Base-by-base conservation (phyloP, 345 rosid genomes). In the Populus simonii region DNA sequence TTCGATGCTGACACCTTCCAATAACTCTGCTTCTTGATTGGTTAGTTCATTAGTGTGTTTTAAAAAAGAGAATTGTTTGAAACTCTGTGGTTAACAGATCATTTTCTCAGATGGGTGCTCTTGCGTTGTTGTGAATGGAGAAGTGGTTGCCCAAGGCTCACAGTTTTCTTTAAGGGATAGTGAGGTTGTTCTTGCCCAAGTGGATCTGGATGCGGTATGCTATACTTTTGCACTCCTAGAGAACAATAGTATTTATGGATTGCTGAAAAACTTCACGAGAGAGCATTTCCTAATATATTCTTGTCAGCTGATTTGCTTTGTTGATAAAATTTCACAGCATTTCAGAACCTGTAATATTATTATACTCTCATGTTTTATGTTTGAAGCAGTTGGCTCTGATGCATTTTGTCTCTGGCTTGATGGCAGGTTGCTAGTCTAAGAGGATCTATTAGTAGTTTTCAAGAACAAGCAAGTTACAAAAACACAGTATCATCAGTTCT, bases 151-250 rank as follows among this genome's bases (percentile, higher is more conserved):
- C 68, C 92, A 90, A 84, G 97, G 98, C 68, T 92, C 99, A 71
- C 99, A 96, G 75, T 96, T 96, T 82, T 93, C 98, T 2, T 77
- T 96, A 82, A 93, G 78, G 82, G 99, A 96, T 82, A 93, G 92
- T 57, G 99, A 96, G 84, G 91, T 96, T 83, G 94, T 90, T 80
- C 72, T 87, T 82, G 97, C 94, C 4, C 94, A 92, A 91, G 89
- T 91, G 25, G 99, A 96, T 84, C 84, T 96, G 41, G 99, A 92
- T 85, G 97, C 95, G 89, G 97, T 96, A 90, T 63, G 86, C 62
- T 62, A 68, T 76, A 41, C 47, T 41, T 33, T 77, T 73, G 3
- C 68, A 6, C 36, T 78, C 49, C 41, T 66, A 68, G 12, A 6
- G 70, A 36, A 45, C 5, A 39, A 55, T 17, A 3, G 23, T 18